Evolutionary conservation across 495 filamentous ascomycete genomes (phyloP).

Genomic region (Hypoxylon crocopeplum): DNA sequence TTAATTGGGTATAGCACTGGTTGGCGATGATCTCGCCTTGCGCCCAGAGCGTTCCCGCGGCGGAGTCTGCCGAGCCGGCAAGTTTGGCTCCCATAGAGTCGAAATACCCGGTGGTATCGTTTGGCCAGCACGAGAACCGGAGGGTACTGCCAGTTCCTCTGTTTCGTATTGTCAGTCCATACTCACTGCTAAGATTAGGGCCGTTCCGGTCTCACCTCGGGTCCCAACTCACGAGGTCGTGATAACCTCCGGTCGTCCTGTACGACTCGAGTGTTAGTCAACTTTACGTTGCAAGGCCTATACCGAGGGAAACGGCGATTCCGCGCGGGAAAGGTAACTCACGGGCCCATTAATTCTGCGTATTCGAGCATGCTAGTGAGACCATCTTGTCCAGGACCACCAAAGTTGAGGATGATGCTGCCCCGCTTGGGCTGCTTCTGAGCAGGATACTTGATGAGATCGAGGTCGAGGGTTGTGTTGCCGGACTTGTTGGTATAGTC

Average conservation of each 20-base stretch:
- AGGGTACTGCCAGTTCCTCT: constrained; percentile 31
- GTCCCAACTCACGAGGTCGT: constrained; percentile 52
- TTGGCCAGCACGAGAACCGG: constrained; percentile 23
- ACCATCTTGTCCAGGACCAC: constrained; percentile 47
- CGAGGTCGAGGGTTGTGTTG: constrained; percentile 41
- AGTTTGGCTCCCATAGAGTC: background rate
- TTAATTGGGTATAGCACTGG: constrained; percentile 13
- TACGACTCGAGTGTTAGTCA: background rate
- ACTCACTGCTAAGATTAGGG: background rate
- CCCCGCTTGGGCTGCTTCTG: constrained; percentile 42
- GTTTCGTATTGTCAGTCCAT: background rate
- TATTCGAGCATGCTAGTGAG: constrained; percentile 21
- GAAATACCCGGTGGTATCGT: constrained; percentile 8
- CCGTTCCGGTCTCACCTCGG: constrained; percentile 37
- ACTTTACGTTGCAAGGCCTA: background rate
- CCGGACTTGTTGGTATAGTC: constrained; percentile 46
- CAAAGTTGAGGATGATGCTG: constrained; percentile 56
- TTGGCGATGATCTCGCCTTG: constrained; percentile 13
- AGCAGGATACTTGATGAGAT: constrained; percentile 45
- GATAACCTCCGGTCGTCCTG: constrained; percentile 43
- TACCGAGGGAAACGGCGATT: background rate
- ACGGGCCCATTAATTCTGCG: constrained; percentile 23
- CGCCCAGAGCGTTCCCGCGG: constrained; percentile 17
- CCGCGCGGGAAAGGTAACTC: background rate
- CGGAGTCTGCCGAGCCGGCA: constrained; percentile 14